Evolutionary conservation across 352 stramenopile species (phyloP).

Genomic region (Saprolegnia parasitica): DNA sequence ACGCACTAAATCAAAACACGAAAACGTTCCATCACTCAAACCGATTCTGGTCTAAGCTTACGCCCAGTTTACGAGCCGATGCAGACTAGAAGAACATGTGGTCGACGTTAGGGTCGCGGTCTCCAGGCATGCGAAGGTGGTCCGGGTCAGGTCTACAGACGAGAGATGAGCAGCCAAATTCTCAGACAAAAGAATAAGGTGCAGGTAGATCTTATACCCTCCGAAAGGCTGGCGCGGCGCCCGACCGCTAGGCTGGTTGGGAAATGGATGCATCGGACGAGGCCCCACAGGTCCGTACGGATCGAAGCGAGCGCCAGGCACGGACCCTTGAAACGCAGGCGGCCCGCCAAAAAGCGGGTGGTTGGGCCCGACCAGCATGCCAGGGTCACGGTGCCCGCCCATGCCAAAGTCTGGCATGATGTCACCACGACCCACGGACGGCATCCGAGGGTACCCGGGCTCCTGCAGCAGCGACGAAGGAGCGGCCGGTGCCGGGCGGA

Average conservation of each 20-base stretch:
- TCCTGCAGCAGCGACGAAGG: neutral
- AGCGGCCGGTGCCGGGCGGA: neutral
- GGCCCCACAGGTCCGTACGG: conserved; percentile 54
- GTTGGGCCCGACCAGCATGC: conserved; percentile 68
- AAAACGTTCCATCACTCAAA: neutral
- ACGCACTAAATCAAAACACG: neutral
- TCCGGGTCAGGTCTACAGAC: conserved; percentile 49
- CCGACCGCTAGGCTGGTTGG: conserved; percentile 36
- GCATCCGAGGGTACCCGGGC: neutral
- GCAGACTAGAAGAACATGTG: conserved; percentile 7
- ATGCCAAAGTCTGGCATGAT: conserved; percentile 49
- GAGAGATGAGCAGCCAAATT: neutral
- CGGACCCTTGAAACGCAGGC: conserved; percentile 50
- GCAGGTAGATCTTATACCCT: conserved; percentile 28
- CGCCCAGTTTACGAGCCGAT: too few relatives aligned
- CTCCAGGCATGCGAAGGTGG: conserved; percentile 70
- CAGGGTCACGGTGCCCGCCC: conserved; percentile 35
- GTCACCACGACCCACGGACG: conserved; percentile 57
- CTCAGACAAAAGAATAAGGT: neutral
- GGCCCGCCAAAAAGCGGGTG: conserved; percentile 67
- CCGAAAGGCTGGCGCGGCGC: conserved; percentile 64
- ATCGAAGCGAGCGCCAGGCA: conserved; percentile 76
- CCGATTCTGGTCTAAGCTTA: too few relatives aligned
- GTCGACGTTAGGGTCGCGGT: conserved; percentile 36
- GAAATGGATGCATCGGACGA: conserved; percentile 43